Evolutionary conservation across 2,329 filamentous ascomycete genomes (phyloP), one percentile per base, ranked within the genome.

Genomic region (Ilyonectria destructans): DNA sequence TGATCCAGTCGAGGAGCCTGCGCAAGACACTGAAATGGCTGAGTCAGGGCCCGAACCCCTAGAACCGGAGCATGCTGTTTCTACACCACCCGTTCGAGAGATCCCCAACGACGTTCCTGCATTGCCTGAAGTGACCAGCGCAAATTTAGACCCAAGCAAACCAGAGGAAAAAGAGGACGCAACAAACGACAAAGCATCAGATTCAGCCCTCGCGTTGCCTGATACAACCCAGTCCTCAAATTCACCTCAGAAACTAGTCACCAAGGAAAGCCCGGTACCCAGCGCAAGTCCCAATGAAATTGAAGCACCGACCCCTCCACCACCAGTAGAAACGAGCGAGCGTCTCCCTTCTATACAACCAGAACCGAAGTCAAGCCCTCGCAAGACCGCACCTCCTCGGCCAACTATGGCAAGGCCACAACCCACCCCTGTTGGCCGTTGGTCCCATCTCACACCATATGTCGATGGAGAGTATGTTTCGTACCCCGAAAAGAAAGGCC

Each of bases 371-470:
- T 35, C 62, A 43, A 76, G 72, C 43, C 73, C 74, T 6, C 70
- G 65, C 37, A 76, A 76, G 51, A 51, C 62, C 13, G 46, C 55
- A 10, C 55, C 69, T 13, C 48, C 61, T 31, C 65, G 66, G n/a
- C 45, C 71, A 23, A 60, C 56, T 8, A 62, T 70, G n/a, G 55
- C 65, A 23, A 73, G 77, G 62, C 73, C 77, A 33, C 79, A 81
- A 40, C 78, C 78, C 55, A 67, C 71, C 6, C 79, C 77, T 13
- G 62, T 60, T 13, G 79, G 81, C 2, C 77, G 79, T 23, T 84
- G 81, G 80, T 74, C 81, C 21, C 71, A 82, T 46, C 75, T 85
- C 9, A 84, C 81, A 2, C 81, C 83, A 4, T 85, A 83, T 57
- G 65, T 85, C 8, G 77, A 80, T 33, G 80, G 78, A 17, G 82